Base-by-base conservation (phyloP, 768 basidiomycete species). In the Boletus edulis region DNA sequence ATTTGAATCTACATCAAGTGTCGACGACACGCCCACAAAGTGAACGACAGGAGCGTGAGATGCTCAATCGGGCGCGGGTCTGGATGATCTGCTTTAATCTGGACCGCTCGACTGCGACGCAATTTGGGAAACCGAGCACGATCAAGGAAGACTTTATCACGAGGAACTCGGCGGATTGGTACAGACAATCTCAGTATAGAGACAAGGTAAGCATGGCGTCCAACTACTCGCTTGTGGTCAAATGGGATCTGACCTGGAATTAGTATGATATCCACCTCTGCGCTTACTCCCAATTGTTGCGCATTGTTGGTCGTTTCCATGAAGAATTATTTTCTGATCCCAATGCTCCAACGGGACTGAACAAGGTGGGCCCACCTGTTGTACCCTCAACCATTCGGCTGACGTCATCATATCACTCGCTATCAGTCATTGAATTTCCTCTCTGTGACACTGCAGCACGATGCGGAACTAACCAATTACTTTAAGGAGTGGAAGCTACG, bases 71-170 rank as follows among this genome's bases (percentile, higher is more conserved):
- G 54, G 85, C 83, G 40, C 76, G 94, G n/a, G 84, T 87, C 29
- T 97, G 93, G 93, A 81, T 95, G 78, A 88, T 89, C 48, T 94
- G 91, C 67, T 94, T 87, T 73, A 91, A 91, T 66, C 69, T 95
- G 54, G 94, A 97, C 68, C 82, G 90, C 17, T 94, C 91, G 27
- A 87, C 88, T 3, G 86, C 91, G 3, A 93, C 89, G 3, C 88
- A 94, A 67, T 91, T 93, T 67, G 94, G 93, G 4, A 94, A 94
- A 70, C 91, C 92, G 3, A 86, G 86, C 13, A 92, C 91, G 10
- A 86, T 95, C 66, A 87, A 88, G 62, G 92, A 94, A 62, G 91
- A 94, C 65, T 86, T 80, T 52, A 83, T 88, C 59, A 82, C 89
- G 50, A 81, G 91, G 32, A 81, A 84, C 63, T 83, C 85, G 7